Base-by-base conservation (phyloP, 805 yeast species). In the Candida maesae region DNA sequence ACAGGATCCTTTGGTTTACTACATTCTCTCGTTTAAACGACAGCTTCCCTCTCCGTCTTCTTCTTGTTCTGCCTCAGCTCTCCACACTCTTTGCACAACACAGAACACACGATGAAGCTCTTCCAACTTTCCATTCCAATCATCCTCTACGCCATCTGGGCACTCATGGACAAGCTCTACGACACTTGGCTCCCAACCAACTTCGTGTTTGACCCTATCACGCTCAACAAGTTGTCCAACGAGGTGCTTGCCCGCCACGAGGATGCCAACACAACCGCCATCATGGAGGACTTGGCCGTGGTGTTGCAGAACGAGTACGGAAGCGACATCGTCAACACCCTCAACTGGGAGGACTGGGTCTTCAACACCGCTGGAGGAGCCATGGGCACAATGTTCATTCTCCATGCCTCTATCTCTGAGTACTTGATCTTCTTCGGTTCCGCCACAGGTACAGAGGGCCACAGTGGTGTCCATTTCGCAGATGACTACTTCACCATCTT, bases 331-430 rank as follows among this genome's bases (percentile, higher is more conserved):
- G 76, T 91, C 64, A 86, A 86, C 64, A 79, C 79, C 49, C 71
- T 83, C 51, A 77, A 81, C 60, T 69, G 71, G 37, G 84, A 84
- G 39, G 91, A 90, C 50, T 93, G 98, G 98, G 84, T 93, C 38
- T 91, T 81, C 76, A 93, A 93, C 74, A 88, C 87, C 56, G 99
- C 99, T 4, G 99, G 99, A 41, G 96, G 96, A 52, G 98, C 99
- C 38, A 93, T 93, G 99, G 93, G 95, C 18, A 79, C 89, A 41
- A 91, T 93, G 98, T 76, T 87, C 54, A 87, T 93, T 46, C 71
- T 91, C 51, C 99, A 93, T 63, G 97, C 98, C 10, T 93, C 98
- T 8, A 71, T 93, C 54, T 72, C 93, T 6, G 99, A 93, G 66
- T 93, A 93, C 61, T 66, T 93, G 61, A 93, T 93, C 58, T 76